Evolutionary conservation across 768 basidiomycete species (phyloP).

Genomic region (Mycena floridula): DNA sequence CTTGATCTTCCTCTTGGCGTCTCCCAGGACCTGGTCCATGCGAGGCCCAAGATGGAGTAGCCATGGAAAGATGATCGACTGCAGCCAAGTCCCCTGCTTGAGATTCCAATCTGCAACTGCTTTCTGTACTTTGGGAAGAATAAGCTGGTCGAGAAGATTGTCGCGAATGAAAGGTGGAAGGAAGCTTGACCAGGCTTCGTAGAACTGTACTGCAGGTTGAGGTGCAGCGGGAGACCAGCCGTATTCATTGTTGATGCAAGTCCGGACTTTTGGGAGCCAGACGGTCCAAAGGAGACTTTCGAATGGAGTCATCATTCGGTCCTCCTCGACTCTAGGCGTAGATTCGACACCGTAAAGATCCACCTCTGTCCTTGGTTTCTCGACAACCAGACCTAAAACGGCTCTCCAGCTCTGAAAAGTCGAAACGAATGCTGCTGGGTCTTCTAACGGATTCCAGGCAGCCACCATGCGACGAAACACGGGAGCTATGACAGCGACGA

Average conservation of each 20-base stretch:
- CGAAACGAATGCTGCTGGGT: conserved; percentile 59
- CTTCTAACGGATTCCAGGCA: conserved; percentile 78
- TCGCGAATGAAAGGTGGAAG: conserved; percentile 89
- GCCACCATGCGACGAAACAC: conserved; percentile 64
- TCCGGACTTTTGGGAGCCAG: conserved; percentile 94
- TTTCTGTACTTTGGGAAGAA: conserved; percentile 87
- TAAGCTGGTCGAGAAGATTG: conserved; percentile 92
- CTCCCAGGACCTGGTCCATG: conserved; percentile 79
- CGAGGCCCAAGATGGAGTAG: conserved; percentile 81
- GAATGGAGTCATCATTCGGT: conserved; percentile 85
- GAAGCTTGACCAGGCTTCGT: conserved; percentile 84
- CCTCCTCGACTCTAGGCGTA: conserved; percentile 15
- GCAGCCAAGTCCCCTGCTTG: conserved; percentile 56
- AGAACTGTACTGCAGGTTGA: conserved; percentile 70
- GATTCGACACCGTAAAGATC: conserved; percentile 50
- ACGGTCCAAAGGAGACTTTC: conserved; percentile 92
- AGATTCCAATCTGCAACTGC: conserved; percentile 82
- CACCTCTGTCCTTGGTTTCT: conserved; percentile 41
- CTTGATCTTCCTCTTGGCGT: conserved; percentile 83
- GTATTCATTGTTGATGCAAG: conserved; percentile 90
- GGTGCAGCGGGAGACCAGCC: conserved; percentile 79
- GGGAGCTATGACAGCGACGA: conserved; percentile 89
- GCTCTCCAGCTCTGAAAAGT: conserved; percentile 67
- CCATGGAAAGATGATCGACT: conserved; percentile 92
- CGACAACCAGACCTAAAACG: conserved; percentile 53